Conservation (phyloP, 108 stramenopile genomes). For the Fragilaria crotonensis region DNA sequence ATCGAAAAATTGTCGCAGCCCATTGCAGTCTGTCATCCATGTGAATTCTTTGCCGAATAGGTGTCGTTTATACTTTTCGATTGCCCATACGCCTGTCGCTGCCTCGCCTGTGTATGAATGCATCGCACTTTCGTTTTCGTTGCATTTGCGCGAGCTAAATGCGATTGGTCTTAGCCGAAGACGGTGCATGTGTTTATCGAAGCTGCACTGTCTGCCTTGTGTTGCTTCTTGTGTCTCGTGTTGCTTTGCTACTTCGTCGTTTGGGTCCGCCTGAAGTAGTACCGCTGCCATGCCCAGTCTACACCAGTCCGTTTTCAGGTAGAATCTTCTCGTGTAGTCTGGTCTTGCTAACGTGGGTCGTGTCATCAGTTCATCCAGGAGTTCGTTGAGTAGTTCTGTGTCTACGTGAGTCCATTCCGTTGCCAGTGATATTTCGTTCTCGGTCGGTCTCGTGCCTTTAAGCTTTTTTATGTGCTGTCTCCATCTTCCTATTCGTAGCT, state of each 20-base stretch:
- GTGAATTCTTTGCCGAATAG: constrained; percentile 7
- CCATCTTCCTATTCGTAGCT: neutral
- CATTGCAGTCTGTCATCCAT: constrained; percentile 6
- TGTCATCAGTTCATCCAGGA: neutral
- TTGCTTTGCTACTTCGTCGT: constrained; percentile 1
- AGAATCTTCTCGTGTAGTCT: neutral
- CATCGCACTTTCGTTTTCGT: neutral
- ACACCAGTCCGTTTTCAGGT: constrained; percentile 6
- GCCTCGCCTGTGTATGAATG: constrained; percentile 2
- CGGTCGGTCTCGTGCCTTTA: neutral
- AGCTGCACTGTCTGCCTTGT: neutral
- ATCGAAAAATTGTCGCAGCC: constrained; percentile 7
- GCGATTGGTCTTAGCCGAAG: constrained; percentile 2
- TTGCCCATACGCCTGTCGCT: constrained; percentile 8
- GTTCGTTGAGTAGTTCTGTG: neutral
- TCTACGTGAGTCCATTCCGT: neutral
- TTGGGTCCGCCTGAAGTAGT: constrained; percentile 4
- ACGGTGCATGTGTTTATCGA: neutral
- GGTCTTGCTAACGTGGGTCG: neutral
- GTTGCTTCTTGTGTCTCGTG: neutral
- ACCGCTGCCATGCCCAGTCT: constrained; percentile 1
- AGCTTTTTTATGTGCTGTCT: neutral
- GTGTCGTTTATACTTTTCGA: neutral
- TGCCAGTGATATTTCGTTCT: neutral
- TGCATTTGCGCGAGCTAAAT: neutral